These are phyloP conservation scores for Solanum okadae DNA, from an alignment of 257 asterid genomes.

Conservation along the genomic window DNA sequence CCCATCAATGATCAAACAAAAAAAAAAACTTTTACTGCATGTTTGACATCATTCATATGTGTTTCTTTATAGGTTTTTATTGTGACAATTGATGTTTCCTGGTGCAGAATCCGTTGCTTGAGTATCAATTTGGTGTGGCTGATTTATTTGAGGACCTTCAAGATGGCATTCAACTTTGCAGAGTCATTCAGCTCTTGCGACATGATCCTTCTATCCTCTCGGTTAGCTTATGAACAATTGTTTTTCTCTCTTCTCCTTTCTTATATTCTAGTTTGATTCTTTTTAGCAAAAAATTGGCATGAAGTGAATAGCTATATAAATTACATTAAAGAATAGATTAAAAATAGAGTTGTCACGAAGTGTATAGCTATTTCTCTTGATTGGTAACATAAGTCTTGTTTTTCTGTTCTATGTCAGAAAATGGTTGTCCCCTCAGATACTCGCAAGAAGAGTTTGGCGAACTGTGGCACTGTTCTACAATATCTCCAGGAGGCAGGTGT, in stretches of 20 bases:
- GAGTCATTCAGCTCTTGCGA: slow-evolving; percentile 68
- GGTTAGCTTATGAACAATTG: slow-evolving; percentile 34
- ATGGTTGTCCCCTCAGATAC: slow-evolving; percentile 79
- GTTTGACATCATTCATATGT: not conserved
- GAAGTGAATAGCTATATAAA: not conserved
- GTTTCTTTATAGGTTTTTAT: not conserved
- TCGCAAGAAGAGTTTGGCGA: slow-evolving; percentile 55
- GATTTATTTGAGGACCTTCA: slow-evolving; percentile 72
- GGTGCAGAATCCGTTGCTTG: slow-evolving; percentile 69
- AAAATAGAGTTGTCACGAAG: not conserved
- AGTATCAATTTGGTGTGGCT: slow-evolving; percentile 55
- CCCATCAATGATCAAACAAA: not conserved
- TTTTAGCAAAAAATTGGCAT: not conserved
- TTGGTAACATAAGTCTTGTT: not conserved
- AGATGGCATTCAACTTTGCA: slow-evolving; percentile 80
- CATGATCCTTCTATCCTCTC: slow-evolving; percentile 73
- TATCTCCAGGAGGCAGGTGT: slow-evolving; percentile 63
- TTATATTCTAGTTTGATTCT: not conserved
- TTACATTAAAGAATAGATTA: not conserved
- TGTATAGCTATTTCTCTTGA: not conserved
- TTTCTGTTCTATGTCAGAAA: slow-evolving; percentile 45
- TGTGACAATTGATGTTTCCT: not conserved
- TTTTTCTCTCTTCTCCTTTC: not conserved
- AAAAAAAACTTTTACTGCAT: not conserved
- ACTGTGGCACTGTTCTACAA: slow-evolving; percentile 78